Conservation (phyloP, 495 filamentous ascomycete species). For the Melanomma pulvis-pyrius region DNA sequence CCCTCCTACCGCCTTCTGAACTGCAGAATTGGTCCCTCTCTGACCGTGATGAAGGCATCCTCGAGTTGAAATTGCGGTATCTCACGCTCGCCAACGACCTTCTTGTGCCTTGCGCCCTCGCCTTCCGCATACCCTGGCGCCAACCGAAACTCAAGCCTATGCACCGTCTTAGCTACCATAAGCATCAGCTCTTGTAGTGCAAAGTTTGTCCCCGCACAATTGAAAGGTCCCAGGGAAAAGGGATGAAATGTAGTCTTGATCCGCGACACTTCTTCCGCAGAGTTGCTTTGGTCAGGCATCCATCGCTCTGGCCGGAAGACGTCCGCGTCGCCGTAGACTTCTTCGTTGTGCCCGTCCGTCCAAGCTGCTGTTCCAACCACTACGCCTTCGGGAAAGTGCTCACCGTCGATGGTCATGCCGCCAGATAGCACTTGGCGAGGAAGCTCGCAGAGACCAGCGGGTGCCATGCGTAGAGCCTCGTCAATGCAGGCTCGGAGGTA, state of each 20-base stretch:
- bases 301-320: conserved; percentile 34
- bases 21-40: conserved; percentile 14
- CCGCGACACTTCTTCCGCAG: not conserved
- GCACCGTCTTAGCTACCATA: conserved; percentile 24
- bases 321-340: conserved; percentile 19
- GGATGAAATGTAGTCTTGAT: conserved; percentile 12
- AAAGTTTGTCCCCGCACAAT: conserved; percentile 27
- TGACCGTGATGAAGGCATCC: conserved; percentile 9
- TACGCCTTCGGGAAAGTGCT: conserved; percentile 54
- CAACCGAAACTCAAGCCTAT: conserved; percentile 24
- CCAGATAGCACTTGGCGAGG: conserved; percentile 64
- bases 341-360: conserved; percentile 19
- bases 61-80: not conserved
- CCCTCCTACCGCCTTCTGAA: no score
- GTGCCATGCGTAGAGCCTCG: conserved; percentile 68
- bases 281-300: conserved; percentile 3
- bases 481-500: conserved; percentile 65
- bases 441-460: conserved; percentile 61
- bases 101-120: no score
- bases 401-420: conserved; percentile 57
- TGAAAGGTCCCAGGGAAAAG: conserved; percentile 24
- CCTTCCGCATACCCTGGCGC: not conserved
- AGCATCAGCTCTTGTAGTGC: conserved; percentile 34
- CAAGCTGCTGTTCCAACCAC: conserved; percentile 27
- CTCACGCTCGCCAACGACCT: no score